Evolutionary conservation across 352 stramenopile species (phyloP).

Genomic region (Pythium diclinum): DNA sequence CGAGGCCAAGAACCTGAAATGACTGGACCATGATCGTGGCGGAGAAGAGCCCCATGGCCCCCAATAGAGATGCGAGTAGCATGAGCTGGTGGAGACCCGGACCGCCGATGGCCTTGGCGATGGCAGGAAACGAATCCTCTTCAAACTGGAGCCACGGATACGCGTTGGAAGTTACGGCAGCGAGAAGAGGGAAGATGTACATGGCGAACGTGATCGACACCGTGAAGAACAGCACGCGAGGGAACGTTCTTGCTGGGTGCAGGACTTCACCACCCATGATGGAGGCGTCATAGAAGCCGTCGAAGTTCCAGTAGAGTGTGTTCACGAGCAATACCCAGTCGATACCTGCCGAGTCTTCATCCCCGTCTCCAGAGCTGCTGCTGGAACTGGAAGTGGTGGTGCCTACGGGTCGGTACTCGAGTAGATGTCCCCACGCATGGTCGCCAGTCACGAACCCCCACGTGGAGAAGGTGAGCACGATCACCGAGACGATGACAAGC

Average conservation of each 20-base stretch:
- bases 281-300: slow-evolving; percentile 81
- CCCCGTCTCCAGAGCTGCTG: not conserved
- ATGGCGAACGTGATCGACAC: slow-evolving; percentile 50
- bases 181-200: slow-evolving; percentile 15
- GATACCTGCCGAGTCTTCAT: not conserved
- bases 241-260: slow-evolving; percentile 39
- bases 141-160: slow-evolving; percentile 4
- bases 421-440: not conserved
- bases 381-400: not conserved
- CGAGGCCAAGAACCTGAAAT: slow-evolving; percentile 58
- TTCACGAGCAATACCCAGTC: slow-evolving; percentile 85
- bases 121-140: slow-evolving; percentile 4
- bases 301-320: slow-evolving; percentile 94
- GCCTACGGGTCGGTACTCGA: not conserved
- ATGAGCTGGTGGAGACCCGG: slow-evolving; percentile 66
- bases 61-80: slow-evolving; percentile 34
- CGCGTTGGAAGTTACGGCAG: not conserved
- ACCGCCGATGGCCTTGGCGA: slow-evolving; percentile 37
- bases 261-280: slow-evolving; percentile 83
- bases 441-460: not conserved
- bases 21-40: slow-evolving; percentile 81
- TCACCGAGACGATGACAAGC: slow-evolving; percentile 19
- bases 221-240: slow-evolving; percentile 66
- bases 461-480: not conserved
- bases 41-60: slow-evolving; percentile 75